These are phyloP conservation scores for Alternaria conjuncta DNA, from an alignment of 2,329 filamentous ascomycete genomes.

Conservation along the genomic window DNA sequence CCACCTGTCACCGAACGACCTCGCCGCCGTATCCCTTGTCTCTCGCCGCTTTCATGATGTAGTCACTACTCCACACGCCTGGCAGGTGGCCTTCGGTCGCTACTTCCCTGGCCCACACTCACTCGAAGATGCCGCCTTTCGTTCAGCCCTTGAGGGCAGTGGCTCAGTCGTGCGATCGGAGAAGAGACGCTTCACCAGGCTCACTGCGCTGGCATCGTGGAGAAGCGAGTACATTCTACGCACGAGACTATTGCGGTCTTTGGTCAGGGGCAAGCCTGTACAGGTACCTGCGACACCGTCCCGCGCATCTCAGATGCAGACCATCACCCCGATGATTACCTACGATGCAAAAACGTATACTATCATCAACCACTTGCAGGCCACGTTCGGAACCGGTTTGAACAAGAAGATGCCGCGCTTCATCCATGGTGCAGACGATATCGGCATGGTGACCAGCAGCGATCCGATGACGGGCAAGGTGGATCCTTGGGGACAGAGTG, in stretches of 20 bases:
- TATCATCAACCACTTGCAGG: constrained; percentile 80
- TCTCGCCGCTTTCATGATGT: constrained; percentile 86
- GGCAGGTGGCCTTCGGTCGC: constrained; percentile 89
- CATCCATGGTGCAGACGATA: constrained; percentile 81
- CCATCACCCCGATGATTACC: constrained; percentile 75
- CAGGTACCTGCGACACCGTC: constrained; percentile 62
- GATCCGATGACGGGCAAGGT: constrained; percentile 79
- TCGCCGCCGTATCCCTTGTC: constrained; percentile 82
- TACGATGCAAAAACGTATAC: constrained; percentile 86
- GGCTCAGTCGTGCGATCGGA: constrained; percentile 68
- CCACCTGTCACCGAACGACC: constrained; percentile 83
- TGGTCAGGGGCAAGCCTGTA: constrained; percentile 79
- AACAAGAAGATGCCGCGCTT: constrained; percentile 77
- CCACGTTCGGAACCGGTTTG: constrained; percentile 70
- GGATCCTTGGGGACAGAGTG: constrained; percentile 81
- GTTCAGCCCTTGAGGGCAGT: constrained; percentile 52
- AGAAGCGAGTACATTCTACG: constrained; percentile 92
- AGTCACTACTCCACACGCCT: constrained; percentile 90
- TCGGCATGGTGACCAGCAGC: constrained; percentile 79
- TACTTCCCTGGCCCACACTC: constrained; percentile 82
- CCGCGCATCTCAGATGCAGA: constrained; percentile 65
- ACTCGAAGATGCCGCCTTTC: constrained; percentile 49
- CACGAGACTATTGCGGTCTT: constrained; percentile 80
- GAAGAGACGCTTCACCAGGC: constrained; percentile 78
- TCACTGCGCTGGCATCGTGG: constrained; percentile 89